A percentile compares a stretch with the other conserved stretches of the same genome.
Evolutionary conservation across 345 rosid genomes (phyloP).

Genomic region (Eucalyptus victrix): DNA sequence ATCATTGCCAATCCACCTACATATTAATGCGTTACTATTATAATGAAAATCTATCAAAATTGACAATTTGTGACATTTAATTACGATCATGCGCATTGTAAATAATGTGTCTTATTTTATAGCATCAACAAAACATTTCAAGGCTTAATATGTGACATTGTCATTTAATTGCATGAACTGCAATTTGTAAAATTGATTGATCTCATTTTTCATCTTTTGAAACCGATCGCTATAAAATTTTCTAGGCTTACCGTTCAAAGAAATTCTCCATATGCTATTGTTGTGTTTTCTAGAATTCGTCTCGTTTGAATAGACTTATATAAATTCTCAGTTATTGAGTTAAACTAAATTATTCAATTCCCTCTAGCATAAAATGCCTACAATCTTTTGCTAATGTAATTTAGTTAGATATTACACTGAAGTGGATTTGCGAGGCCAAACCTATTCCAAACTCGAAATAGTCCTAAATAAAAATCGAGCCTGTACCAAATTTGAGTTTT

Average conservation of each 20-base stretch:
- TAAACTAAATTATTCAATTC: neutral
- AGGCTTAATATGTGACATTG: neutral
- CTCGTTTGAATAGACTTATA: neutral
- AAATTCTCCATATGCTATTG: neutral
- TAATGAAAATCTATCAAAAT: neutral
- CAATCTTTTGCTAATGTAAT: neutral
- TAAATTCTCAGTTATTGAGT: neutral
- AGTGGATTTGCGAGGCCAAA: neutral
- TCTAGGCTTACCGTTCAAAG: accelerated
- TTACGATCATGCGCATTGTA: neutral
- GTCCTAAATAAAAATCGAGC: neutral
- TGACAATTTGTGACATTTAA: neutral
- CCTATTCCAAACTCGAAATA: neutral
- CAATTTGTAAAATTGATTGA: neutral
- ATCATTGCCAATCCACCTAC: neutral
- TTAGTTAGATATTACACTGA: neutral
- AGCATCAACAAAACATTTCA: neutral
- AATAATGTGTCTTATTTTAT: neutral
- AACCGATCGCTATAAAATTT: neutral
- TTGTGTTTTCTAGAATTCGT: neutral
- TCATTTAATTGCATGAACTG: neutral
- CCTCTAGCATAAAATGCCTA: neutral
- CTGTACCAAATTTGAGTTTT: neutral
- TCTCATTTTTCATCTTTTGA: neutral
- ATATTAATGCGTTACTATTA: neutral